Base-by-base conservation (phyloP, 1,284 basidiomycete species). In the Pulveroboletus sp. region DNA sequence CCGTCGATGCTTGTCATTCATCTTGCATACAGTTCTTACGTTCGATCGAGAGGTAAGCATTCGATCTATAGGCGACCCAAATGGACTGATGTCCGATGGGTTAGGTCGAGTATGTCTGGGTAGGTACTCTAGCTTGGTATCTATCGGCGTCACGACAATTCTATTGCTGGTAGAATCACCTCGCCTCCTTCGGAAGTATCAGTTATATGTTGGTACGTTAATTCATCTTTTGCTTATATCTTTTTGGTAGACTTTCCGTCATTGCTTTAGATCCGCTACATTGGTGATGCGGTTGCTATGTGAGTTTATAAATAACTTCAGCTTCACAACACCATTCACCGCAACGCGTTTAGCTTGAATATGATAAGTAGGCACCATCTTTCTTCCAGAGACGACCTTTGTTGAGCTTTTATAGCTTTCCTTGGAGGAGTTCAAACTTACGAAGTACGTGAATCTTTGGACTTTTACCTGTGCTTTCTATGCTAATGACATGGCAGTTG, bases 31-130 rank as follows among this genome's bases (percentile, higher is more conserved):
- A 64, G 62, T 35, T 12, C 26, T 67, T 17, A 52, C 47, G 1
- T 40, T 64, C 9, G 47, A 45, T 42, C 45, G 25, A 33, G 65
- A 65, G 42, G 63, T 62, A 42, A 15, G 36, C 5, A 6, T 46
- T 15, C 15, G 17, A 29, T 7, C 12, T 40, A 2, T 39, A 18
- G 14, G 11, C n/a, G 18, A 38, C 6, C 5, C 1, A 3, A 33
- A 5, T 31, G 5, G 14, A n/a, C 46, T 56, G n/a, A 57, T 18
- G 5, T 9, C 10, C 20, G 7, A 43, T 33, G 8, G 7, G 48
- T 24, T n/a, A 68, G 65, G 33, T 58, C 5, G 29, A 66, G n/a
- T 12, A 56, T 28, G 2, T 66, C 20, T 68, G 65, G 64, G 65
- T 56, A 47, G 55, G 61, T 15, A n/a, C n/a, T 3, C 9, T 0